These are phyloP conservation scores for Candida yuanshanica DNA, from an alignment of 805 yeast species.

Conservation along the genomic window DNA sequence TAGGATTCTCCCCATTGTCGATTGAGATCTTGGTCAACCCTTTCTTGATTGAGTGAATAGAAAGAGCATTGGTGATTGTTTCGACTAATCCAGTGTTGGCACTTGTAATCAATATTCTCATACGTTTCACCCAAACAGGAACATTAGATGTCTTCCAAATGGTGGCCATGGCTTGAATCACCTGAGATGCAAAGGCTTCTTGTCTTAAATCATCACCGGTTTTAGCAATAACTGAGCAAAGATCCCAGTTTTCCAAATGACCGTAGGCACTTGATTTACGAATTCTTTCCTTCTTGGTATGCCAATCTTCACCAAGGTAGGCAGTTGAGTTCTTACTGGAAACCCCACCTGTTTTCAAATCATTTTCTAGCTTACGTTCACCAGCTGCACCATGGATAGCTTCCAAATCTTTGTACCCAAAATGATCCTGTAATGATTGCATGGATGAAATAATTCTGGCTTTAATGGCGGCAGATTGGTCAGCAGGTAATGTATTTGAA, in stretches of 20 bases:
- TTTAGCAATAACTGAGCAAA: slow-evolving; percentile 92
- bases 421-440: slow-evolving; percentile 70
- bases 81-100: slow-evolving; percentile 90
- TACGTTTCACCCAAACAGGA: slow-evolving; percentile 85
- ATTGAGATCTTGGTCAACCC: slow-evolving; percentile 75
- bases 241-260: slow-evolving; percentile 86
- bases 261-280: slow-evolving; percentile 76
- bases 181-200: slow-evolving; percentile 96
- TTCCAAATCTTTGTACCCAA: slow-evolving; percentile 45
- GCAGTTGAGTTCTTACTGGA: slow-evolving; percentile 35
- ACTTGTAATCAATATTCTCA: slow-evolving; percentile 89
- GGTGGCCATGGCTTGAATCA: slow-evolving; percentile 79
- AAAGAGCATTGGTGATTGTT: slow-evolving; percentile 90
- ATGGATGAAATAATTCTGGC: slow-evolving; percentile 63
- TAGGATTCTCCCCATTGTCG: slow-evolving; percentile 60
- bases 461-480: slow-evolving; percentile 63
- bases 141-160: slow-evolving; percentile 72
- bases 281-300: slow-evolving; percentile 71
- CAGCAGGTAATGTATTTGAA: slow-evolving; percentile 43
- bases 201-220: slow-evolving; percentile 95
- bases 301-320: slow-evolving; percentile 92
- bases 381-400: slow-evolving; percentile 71
- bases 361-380: slow-evolving; percentile 87
- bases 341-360: slow-evolving; percentile 78
- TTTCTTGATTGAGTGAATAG: slow-evolving; percentile 91